Base-by-base conservation (phyloP, 306 rosid species). In the Glycyrrhiza uralensis region DNA sequence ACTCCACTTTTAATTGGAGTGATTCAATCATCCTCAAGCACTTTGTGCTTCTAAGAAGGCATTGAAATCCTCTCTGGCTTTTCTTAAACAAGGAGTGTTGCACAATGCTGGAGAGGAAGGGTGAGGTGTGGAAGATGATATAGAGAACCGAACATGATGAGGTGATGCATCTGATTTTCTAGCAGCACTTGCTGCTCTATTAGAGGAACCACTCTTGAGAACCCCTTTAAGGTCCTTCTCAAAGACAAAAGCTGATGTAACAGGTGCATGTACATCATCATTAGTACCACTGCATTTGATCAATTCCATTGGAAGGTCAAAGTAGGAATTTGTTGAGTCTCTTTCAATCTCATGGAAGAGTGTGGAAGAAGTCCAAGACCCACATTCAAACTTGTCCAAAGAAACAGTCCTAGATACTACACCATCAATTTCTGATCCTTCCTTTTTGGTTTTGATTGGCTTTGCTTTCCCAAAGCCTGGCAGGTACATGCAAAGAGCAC, bases 361-460 rank as follows among this genome's bases (percentile, higher is more conserved):
- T 30, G 79, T 80, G 0, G 91, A 83, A 17, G 94, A 83, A 22
- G 93, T 86, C 97, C 97, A 92, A 0, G 92, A 89, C 2, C 88
- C 97, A 17, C 97, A 92, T 54, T 92, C 97, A 65, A 92, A 92
- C 47, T 84, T 92, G 66, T 92, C 96, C 74, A 92, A 8, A 3
- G 96, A 92, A 19, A 83, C 89, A 1, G 83, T 89, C 52, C 90
- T 81, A 0, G 96, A 89, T 54, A 86, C 81, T 39, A 59, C 76
- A 44, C 44, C 69, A 68, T 74, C 80, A 3, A 39, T 67, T 13
- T 59, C 77, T 22, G 54, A 7, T 62, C 66, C 87, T 65, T 52
- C 69, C 33, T 60, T 85, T 71, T 75, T 79, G 47, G 83, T 30
- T 72, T 82, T 77, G n/a, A 83, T 82, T 4, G 78, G 39, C 79